Conservation (phyloP, 306 rosid genomes). For the Leucaena leucocephala region DNA sequence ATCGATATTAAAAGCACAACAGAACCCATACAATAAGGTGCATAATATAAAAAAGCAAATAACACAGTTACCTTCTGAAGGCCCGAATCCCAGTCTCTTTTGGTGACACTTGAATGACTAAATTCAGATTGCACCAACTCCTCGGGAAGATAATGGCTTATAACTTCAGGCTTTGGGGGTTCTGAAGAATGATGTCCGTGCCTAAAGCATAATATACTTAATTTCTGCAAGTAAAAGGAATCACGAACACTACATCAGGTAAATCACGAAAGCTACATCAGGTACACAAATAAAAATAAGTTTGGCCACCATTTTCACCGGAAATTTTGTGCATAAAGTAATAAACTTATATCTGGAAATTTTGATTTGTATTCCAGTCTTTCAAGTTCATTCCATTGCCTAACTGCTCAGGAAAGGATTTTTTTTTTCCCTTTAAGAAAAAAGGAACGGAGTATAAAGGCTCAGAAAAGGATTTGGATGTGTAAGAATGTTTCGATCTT, state of each 20-base stretch:
- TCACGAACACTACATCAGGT: background rate
- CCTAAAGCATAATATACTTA: constrained; percentile 79
- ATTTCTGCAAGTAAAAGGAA: constrained; percentile 54
- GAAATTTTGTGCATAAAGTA: constrained; percentile 1
- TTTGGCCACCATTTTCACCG: background rate
- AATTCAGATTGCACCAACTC: constrained; percentile 56
- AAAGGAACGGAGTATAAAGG: background rate
- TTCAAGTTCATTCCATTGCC: background rate
- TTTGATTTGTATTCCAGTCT: background rate
- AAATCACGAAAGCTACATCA: constrained; percentile 1
- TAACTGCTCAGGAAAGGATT: background rate
- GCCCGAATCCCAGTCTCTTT: constrained; percentile 48
- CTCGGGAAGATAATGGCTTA: constrained; percentile 51
- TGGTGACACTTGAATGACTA: constrained; percentile 40
- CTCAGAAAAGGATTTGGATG: background rate
- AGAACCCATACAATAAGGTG: background rate
- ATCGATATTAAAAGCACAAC: constrained; percentile 14
- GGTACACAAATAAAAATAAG: background rate
- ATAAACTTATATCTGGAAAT: constrained; percentile 10
- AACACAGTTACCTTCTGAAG: constrained; percentile 52
- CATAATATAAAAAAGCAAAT: constrained; percentile 23
- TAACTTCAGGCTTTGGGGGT: constrained; percentile 54
- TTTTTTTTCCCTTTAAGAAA: background rate
- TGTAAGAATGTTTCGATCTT: background rate
- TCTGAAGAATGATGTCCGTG: constrained; percentile 64